Conservation (phyloP, 2,329 filamentous ascomycete species). For the Sporothrix inflata region DNA sequence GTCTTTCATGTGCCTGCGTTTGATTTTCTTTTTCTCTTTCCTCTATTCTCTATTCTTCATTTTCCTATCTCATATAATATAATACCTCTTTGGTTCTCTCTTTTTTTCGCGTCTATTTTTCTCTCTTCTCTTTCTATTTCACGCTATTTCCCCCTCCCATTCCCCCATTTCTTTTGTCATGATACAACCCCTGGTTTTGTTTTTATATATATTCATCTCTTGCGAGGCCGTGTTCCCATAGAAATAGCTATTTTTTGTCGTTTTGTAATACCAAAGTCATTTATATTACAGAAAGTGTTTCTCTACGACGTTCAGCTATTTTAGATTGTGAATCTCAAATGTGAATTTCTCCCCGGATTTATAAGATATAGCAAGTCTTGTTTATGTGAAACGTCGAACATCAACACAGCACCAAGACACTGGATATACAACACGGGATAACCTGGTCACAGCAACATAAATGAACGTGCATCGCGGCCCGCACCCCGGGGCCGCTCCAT, state of each 20-base stretch:
- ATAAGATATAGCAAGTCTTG: neutral
- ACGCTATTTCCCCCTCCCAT: neutral
- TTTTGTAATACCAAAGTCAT: neutral
- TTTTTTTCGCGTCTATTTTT: neutral
- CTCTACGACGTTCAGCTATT: too few species aligned
- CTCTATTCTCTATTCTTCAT: neutral
- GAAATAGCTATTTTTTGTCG: neutral
- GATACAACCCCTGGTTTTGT: neutral
- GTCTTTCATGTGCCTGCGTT: constrained; percentile 8
- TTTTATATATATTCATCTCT: constrained; percentile 8
- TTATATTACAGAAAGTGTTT: neutral
- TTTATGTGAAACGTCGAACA: too few species aligned
- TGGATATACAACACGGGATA: neutral
- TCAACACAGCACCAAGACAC: neutral
- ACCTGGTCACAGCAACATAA: neutral
- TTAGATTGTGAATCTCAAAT: too few species aligned
- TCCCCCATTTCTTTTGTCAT: neutral
- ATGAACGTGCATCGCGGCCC: constrained; percentile 3
- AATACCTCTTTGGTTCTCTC: constrained; percentile 3
- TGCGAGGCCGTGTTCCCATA: neutral
- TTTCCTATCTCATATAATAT: neutral
- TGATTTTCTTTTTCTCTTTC: neutral
- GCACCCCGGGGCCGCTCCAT: neutral
- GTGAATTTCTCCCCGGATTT: too few species aligned
- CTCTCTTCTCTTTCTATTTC: neutral